Base-by-base conservation (phyloP, 2,329 filamentous ascomycete genomes). In the Cercospora sp. region DNA sequence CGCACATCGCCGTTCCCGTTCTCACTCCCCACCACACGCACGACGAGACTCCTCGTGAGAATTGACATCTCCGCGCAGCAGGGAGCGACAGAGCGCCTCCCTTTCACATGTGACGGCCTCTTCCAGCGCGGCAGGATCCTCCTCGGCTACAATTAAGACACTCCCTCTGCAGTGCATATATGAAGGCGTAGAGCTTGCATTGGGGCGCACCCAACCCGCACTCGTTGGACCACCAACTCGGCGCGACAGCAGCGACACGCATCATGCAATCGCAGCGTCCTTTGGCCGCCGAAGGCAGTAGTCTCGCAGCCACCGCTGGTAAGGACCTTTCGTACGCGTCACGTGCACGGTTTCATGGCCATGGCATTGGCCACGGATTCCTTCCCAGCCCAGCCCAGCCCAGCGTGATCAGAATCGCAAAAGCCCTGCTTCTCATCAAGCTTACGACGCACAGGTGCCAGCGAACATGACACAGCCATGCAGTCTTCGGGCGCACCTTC, bases 231-330 rank as follows among this genome's bases (percentile, higher is more conserved):
- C 43, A 24, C 9, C 24, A 3, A 57, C 24, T 28, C 53, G 3
- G 24, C 53, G 24, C 12, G 24, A 3, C 53, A 30, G 59, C 59
- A 28, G 5, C 24, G 24, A 43, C 37, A 28, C 34, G 21, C 62
- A 66, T 5, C 32, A 70, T 72, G 69, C 69, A 70, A 12, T 24
- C 61, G 9, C 66, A 69, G 59, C 62, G 70, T 28, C 70, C 69
- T 53, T 57, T 68, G 53, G 28, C 61, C 24, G 62, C 67, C 16
- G 70, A 72, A 21, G 53, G 32, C 65, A 62, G 51, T 40, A 51
- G 60, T 30, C 26, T 66, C 13, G 45, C 70, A 32, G 51, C 16
- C 43, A 65, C 58, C 51, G 66, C 69, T 63, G 69, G 70, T 71
- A 68, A 70, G 70, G n/a, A 21, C 43, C n/a, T 30, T 32, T 32